Evolutionary conservation across 192 early-diverging fungal genomes (phyloP), one percentile per base, ranked within the genome.

Genomic region (Rhizoclosmatium sp.): DNA sequence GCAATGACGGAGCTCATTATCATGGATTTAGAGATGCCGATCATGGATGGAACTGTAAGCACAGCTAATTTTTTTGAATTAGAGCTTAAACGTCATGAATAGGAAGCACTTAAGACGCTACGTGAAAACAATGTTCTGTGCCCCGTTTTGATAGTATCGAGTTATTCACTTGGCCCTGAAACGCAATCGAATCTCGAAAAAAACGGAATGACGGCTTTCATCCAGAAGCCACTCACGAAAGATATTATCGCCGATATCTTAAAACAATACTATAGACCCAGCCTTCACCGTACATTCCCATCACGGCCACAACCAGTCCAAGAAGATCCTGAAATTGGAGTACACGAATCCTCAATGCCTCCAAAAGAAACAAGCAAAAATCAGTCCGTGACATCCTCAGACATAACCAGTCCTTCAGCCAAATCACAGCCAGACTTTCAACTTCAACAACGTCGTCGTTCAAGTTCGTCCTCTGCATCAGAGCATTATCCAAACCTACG

Each of bases 21-120:
- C 45, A 69, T 78, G 61, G 78, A 79, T 47, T 51, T 76, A n/a
- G 72, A 80, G 75, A 82, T 82, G 72, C 71, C 71, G 48, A 58
- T 54, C 2, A 73, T 78, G 69, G 65, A 56, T n/a, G 81, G 81
- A 2, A 65, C 70, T 4, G 76, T 77, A 51, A 21, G 60, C 1
- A 7, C 16, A 21, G 0, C 47, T 72, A n/a, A n/a, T 0, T 45
- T 75, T 3, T 75, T 75, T 21, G 44, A 75, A 31, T 0, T 40
- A 19, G 23, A 31, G 7, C 1, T 21, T 9, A 40, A 62, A 62
- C 0, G 4, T 19, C 23, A 7, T 40, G 10, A 19, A 46, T 69
- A 82, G 76, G 81, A 78, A 58, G 48, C 76, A 3, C 31, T 69
- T n/a, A 23, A 45, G 12, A 62, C 47, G 45, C 47, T 82, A 23